Base-by-base conservation (phyloP, 1,139 yeast genomes). In the Chernovozyma sophiae-reginae region DNA sequence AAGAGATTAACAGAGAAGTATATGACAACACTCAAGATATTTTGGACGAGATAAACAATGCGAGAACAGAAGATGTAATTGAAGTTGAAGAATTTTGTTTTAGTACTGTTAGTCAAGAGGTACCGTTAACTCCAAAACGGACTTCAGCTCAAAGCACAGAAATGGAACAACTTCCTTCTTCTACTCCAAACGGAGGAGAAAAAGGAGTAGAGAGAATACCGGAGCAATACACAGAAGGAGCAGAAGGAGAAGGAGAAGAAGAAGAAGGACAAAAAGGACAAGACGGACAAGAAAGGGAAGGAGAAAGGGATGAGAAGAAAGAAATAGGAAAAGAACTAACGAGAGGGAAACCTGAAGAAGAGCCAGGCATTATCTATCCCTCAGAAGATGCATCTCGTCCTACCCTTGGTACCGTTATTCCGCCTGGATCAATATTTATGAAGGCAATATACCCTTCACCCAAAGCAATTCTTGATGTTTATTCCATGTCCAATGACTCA, bases 31-130 rank as follows among this genome's bases (percentile, higher is more conserved):
- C 72, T 2, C 58, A 62, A 34, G 72, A 63, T 25, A 68, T 70
- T 12, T 51, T 70, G 43, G 51, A 64, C 35, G 70, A 64, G 40
- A 70, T 70, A 34, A 56, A 66, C 33, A 65, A 68, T 43, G 75
- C 74, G 6, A 51, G 60, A 31, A 66, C 74, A 3, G 60, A 57
- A 36, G 75, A 69, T 44, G 65, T 55, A 3, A 58, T 64, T 28
- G 68, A 59, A 33, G 39, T 52, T 33, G 44, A 48, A n/a, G 43
- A 47, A 11, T 20, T 20, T 20, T 20, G 6, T 6, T 20, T 20
- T 12, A 53, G 34, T 8, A 53, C 51, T n/a, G 43, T 51, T 18
- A 51, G 60, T 3, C 50, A 47, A 26, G 68, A 59, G 37, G 38
- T 38, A 3, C 68, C 68, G 12, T 55, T 65, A 16, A 34, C 36